These are phyloP conservation scores for Eucalyptus coolabah DNA, from an alignment of 345 rosid genomes.

Conservation along the genomic window DNA sequence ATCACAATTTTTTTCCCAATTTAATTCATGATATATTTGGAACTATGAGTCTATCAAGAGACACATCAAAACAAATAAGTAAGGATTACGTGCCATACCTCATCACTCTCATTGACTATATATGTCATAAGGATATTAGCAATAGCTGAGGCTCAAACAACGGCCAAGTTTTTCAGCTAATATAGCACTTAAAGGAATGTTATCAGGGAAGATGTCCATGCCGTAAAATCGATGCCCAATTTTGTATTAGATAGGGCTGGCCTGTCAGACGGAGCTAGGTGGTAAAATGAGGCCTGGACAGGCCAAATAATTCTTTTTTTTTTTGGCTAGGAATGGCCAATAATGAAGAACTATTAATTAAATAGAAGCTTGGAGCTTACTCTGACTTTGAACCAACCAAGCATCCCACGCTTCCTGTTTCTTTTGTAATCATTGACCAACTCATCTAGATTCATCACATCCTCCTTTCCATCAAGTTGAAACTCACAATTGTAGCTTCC, in stretches of 20 bases:
- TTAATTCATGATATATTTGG: not conserved
- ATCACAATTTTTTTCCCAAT: not conserved
- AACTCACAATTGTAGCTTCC: conserved; percentile 52
- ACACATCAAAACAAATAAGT: not conserved
- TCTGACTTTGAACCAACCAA: conserved; percentile 83
- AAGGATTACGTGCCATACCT: not conserved
- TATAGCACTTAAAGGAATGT: not conserved
- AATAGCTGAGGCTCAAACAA: not conserved
- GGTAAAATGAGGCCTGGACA: not conserved
- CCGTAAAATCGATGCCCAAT: not conserved
- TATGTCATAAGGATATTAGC: not conserved
- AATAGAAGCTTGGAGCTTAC: conserved; percentile 18
- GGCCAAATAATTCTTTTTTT: not conserved
- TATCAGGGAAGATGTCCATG: not conserved
- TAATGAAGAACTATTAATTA: not conserved
- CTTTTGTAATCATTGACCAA: conserved; percentile 58
- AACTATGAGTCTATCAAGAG: not conserved
- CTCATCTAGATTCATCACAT: conserved; percentile 43
- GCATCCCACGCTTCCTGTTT: conserved; percentile 67
- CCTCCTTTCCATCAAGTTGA: conserved; percentile 46
- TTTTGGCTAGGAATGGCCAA: not conserved
- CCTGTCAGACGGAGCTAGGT: not conserved
- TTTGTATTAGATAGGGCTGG: not conserved
- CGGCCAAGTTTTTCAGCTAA: not conserved
- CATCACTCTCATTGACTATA: not conserved